Evolutionary conservation across 2,329 filamentous ascomycete species (phyloP), one percentile per base, ranked within the genome.

Genomic region (Nectriaceae sp.): DNA sequence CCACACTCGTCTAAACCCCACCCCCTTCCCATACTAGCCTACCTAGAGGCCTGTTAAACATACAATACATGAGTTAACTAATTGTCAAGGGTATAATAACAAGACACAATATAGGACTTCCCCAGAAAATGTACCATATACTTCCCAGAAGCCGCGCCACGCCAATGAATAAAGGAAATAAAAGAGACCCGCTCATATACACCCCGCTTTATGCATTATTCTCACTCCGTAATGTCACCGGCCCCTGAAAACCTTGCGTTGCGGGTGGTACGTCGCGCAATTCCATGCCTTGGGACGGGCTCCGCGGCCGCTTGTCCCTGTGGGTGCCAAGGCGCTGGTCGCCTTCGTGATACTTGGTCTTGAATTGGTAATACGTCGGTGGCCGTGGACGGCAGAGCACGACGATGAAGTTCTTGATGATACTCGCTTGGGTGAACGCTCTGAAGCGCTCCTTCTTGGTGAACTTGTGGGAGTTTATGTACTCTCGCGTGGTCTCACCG

Each of bases 381-480:
- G 90, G 85, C 18, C 92, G 82, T 11, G 94, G 92, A 41, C 93
- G 85, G 58, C 85, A 87, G 42, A 97, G 76, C 11, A 97, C 91
- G 6, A 85, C 80, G 31, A 89, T 70, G 80, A 89, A 91, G 69
- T 99, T 99, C 62, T 80, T 86, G 62, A 88, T 69, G 40, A 87
- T 75, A 57, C 76, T 87, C 29, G 85, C 86, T 64, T 95, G 91
- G 2, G 85, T 92, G 61, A 96, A 99, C 2, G 94, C 90, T 37
- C 92, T 80, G 70, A 96, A 95, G 11, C 94, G 84, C 67, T 99
- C 93, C 60, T 88, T 87, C 72, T 94, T 95, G 54, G 87, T 75
- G 67, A 99, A 97, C 70, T 97, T 97, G 71, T 96, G 90, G 4
- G 89, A 92, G 71, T 96, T 96, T 56, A 99, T 83, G 68, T 96